Percentiles rank a stretch among this genome's conserved stretches.
Evolutionary conservation across 2,329 filamentous ascomycete species (phyloP).

Genomic region (Amesomyces nigricolor): DNA sequence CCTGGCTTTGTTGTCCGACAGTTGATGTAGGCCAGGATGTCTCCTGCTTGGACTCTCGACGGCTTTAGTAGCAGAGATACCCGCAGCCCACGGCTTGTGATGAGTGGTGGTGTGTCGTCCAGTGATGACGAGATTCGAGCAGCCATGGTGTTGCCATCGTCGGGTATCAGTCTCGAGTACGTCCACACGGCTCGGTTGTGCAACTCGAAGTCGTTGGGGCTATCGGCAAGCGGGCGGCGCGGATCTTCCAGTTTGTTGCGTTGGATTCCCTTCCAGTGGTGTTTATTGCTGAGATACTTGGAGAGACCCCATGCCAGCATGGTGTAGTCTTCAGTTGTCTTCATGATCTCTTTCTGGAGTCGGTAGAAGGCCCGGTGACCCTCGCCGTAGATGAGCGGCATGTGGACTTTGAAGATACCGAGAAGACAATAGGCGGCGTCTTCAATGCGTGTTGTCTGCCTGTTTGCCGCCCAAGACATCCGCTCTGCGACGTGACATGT

Average conservation of each 20-base stretch:
- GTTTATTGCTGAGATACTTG: conserved; percentile 21
- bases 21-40: conserved; percentile 22
- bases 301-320: conserved; percentile 11
- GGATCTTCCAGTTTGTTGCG: conserved; percentile 1
- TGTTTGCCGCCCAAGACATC: not conserved
- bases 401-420: not conserved
- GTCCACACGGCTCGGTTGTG: conserved; percentile 19
- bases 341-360: not conserved
- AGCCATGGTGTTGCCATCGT: not conserved
- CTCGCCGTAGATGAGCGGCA: not conserved
- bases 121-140: not conserved
- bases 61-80: conserved; percentile 13
- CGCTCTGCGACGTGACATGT: not conserved
- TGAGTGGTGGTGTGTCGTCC: conserved; percentile 21
- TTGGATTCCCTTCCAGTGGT: conserved; percentile 16
- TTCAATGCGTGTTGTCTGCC: not conserved
- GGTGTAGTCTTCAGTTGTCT: not conserved
- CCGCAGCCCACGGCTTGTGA: conserved; percentile 18
- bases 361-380: not conserved
- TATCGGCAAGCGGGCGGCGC: conserved; percentile 17
- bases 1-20: conserved; percentile 14
- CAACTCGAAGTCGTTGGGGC: conserved; percentile 19
- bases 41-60: not conserved
- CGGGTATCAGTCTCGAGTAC: conserved; percentile 13
- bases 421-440: not conserved